Evolutionary conservation across 495 filamentous ascomycete species (phyloP).

Genomic region (Rostrohypoxylon terebratum): DNA sequence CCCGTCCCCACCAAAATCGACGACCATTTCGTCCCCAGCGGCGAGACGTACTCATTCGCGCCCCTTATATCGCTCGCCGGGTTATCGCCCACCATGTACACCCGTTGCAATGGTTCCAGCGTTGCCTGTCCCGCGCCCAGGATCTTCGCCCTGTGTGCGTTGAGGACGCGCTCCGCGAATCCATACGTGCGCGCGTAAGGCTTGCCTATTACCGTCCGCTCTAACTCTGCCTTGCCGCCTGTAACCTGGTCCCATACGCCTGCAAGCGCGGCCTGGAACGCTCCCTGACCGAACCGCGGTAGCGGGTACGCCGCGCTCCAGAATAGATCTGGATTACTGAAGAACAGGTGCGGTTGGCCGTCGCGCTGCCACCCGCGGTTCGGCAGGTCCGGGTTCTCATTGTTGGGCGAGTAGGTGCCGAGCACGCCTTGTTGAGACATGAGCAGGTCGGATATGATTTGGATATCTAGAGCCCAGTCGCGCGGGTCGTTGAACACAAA

Average conservation of each 20-base stretch:
- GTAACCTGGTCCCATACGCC: conserved; percentile 83
- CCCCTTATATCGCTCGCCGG: conserved; percentile 91
- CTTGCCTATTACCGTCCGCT: conserved; percentile 83
- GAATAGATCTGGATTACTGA: conserved; percentile 88
- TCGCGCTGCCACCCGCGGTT: conserved; percentile 81
- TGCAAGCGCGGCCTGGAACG: conserved; percentile 82
- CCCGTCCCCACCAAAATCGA: conserved; percentile 88
- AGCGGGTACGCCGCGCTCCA: conserved; percentile 87
- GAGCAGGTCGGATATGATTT: conserved; percentile 83
- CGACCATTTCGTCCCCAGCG: conserved; percentile 76
- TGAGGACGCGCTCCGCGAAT: conserved; percentile 82
- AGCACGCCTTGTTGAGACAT: conserved; percentile 78
- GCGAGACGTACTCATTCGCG: conserved; percentile 80
- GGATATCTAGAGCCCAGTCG: conserved; percentile 91
- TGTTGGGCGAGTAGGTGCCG: conserved; percentile 74
- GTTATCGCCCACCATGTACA: conserved; percentile 99
- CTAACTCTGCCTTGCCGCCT: conserved; percentile 68
- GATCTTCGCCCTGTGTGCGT: conserved; percentile 65
- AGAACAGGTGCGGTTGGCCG: conserved; percentile 83
- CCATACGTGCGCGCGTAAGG: conserved; percentile 79
- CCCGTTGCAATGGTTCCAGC: conserved; percentile 62
- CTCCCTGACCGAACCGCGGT: conserved; percentile 93
- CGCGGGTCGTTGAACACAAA: conserved; percentile 92
- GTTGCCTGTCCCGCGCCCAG: conserved; percentile 45
- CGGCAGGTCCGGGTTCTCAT: conserved; percentile 65